Evolutionary conservation across 495 filamentous ascomycete species (phyloP), one percentile per base, ranked within the genome.

Genomic region (Schizothecium vesticola): DNA sequence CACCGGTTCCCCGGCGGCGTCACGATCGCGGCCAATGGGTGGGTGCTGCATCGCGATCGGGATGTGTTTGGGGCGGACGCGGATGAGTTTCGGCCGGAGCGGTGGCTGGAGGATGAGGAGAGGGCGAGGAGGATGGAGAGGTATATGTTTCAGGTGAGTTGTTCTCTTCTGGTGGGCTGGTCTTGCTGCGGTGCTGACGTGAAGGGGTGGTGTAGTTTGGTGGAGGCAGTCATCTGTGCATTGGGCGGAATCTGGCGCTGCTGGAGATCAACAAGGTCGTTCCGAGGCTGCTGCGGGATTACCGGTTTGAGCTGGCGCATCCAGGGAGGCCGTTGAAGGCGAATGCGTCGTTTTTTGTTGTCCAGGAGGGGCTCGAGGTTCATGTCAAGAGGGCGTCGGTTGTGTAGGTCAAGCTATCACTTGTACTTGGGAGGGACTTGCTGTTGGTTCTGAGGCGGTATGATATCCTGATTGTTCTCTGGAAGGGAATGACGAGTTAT

Each of bases 1-100:
- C 73, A 78, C 1, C 82, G 81, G 70, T 78, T 89, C 63, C 87
- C 87, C 0, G 82, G 78, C 2, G 83, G 82, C 22, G 83, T 80
- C 0, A 69, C 77, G 2, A 72, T 90, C 25, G 85, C 84, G 0
- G 80, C 82, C 60, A 87, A 86, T 71, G 82, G 84, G 0, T 87
- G 84, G 75, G 82, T 87, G 61, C 64, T 86, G 55, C 83, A 84
- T 63, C 79, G 86, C 1, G 80, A 87, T 59, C 78, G 77, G 68
- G 78, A 76, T 0, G 70, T 86, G n/a, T 92, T 87, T 74, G 89
- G 90, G 1, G 73, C 83, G 6, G 89, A 92, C 68, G 85, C 88
- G 8, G 85, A 89, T 3, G 70, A 72, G 1, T 92, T 85, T 70
- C 76, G 84, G 21, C 89, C 90, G 0, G 89, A 89, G 75, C 72